Base-by-base conservation (phyloP, 129 eudicot genomes). In the Lactuca saligna region DNA sequence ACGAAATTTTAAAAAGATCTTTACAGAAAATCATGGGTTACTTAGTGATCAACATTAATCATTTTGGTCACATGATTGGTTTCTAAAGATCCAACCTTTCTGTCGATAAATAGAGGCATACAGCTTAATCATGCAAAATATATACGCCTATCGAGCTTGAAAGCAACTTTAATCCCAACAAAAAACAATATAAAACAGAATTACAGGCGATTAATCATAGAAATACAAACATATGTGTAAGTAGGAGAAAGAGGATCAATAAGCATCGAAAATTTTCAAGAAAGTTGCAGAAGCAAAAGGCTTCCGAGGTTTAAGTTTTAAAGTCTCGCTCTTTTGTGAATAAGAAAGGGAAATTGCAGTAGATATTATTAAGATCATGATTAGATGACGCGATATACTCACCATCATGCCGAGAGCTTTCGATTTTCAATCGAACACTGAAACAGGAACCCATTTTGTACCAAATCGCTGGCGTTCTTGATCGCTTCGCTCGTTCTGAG, bases 381-480 rank as follows among this genome's bases (percentile, higher is more conserved):
- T n/a, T 32, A 34, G 57, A 65, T 29, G 29, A 44, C 6, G 50
- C 16, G 8, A 57, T n/a, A 44, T 32, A 57, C 79, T 61, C 72
- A 82, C 87, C 83, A 66, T 79, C 83, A 73, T 74, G 83, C 66
- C 75, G 72, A 68, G 87, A 82, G 29, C 82, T 79, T 51, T 83
- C 87, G 25, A 79, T 74, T 72, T 79, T 75, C 75, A 83, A 72
- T 58, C 57, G 63, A 60, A 63, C 72, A 75, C 84, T 83, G 34
- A 79, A 63, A 76, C 87, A 83, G 64, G 84, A 79, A 50, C 87
- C 87, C 87, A 83, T 83, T 15, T 56, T 54, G 63, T 49, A 48
- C 2, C 57, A 65, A 65, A 66, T 7, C 58, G 13, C 3, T 5
- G 61, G 11, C 0, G 17, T 14, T 55, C 5, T 20, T 20, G 61